Percentiles rank a stretch among this genome's conserved stretches.
Evolutionary conservation across 1,284 basidiomycete species (phyloP).

Genomic region (Neolentinus lepideus): DNA sequence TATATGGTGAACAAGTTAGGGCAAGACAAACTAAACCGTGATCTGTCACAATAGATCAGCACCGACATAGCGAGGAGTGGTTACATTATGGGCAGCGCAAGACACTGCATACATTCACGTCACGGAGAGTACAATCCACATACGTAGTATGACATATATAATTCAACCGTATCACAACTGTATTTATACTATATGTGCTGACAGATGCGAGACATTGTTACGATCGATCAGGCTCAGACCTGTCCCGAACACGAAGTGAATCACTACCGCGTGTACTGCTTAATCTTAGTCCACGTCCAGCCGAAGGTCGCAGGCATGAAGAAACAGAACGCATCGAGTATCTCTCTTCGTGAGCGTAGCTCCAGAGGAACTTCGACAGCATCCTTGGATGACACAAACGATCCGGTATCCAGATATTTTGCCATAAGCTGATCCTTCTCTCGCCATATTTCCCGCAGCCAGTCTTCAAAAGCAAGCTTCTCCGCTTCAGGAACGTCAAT

Average conservation of each 20-base stretch:
- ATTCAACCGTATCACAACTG: conserved; percentile 5
- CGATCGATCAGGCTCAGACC: not conserved
- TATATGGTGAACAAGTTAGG: conserved; percentile 84
- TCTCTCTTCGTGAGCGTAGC: conserved; percentile 43
- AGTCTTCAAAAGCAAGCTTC: conserved; percentile 69
- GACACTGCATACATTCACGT: too few species aligned
- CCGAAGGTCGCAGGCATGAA: conserved; percentile 52
- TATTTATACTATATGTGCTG: not conserved
- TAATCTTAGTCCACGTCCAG: conserved; percentile 42
- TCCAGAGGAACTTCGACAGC: conserved; percentile 52
- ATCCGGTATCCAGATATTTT: conserved; percentile 46
- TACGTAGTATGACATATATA: conserved; percentile 24
- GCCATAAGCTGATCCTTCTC: conserved; percentile 79
- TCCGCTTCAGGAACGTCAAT: conserved; percentile 65
- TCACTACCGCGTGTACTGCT: conserved; percentile 3
- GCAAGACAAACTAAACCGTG: conserved; percentile 33
- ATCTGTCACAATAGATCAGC: too few species aligned
- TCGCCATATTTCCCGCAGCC: conserved; percentile 78
- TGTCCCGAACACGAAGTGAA: not conserved
- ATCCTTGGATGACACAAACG: conserved; percentile 24
- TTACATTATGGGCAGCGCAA: too few species aligned
- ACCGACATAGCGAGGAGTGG: too few species aligned
- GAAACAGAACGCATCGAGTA: conserved; percentile 63
- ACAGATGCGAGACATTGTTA: not conserved
- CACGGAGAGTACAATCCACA: too few species aligned